These are phyloP conservation scores for Linnemannia zychae DNA, from an alignment of 192 early-diverging fungal genomes.

Conservation along the genomic window DNA sequence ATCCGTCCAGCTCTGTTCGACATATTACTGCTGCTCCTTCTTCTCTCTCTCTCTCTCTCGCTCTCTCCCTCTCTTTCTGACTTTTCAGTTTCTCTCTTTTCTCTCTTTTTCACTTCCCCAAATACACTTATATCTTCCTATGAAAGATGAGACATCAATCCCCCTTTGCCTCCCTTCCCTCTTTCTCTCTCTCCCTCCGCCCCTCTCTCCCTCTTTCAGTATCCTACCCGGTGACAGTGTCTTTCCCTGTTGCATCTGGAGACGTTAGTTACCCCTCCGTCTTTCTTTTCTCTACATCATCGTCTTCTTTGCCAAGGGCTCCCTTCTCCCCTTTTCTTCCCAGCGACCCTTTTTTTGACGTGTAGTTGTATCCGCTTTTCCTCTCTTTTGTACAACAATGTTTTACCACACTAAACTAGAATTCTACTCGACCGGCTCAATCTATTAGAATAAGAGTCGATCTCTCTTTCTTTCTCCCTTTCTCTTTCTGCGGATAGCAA, in stretches of 20 bases:
- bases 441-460: neutral
- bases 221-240: no score
- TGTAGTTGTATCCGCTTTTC: neutral
- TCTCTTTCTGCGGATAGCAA: neutral
- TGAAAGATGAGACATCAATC: neutral
- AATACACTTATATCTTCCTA: neutral
- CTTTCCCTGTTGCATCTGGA: no score
- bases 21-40: no score
- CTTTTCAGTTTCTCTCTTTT: neutral
- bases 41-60: neutral
- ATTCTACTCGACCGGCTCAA: neutral
- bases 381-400: neutral
- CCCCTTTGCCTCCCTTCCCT: neutral
- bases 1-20: no score
- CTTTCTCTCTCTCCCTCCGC: neutral
- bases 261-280: neutral
- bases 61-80: neutral
- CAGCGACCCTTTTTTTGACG: neutral
- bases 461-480: neutral
- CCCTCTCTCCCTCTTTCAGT: neutral
- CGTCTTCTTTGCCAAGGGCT: neutral
- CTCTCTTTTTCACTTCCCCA: neutral
- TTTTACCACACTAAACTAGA: neutral
- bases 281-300: neutral
- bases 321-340: neutral